Base-by-base conservation (phyloP, 495 filamentous ascomycete species). In the Lentithecium fluviatile region DNA sequence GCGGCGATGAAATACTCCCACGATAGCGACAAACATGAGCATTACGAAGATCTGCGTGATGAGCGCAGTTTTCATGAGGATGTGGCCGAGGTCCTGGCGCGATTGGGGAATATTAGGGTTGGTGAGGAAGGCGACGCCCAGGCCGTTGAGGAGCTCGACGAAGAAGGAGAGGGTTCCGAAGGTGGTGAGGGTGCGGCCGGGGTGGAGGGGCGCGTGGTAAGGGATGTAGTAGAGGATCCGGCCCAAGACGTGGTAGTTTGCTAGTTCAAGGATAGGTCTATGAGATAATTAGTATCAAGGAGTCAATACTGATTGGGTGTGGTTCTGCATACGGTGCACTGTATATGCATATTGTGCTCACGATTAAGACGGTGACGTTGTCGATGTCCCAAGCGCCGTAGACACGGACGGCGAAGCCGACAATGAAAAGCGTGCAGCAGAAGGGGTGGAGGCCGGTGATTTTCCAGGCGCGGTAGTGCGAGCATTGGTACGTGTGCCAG, bases 181-280 rank as follows among this genome's bases (percentile, higher is more conserved):
- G 10, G 52, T 56, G 13, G 37, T 56, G 23, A 56, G 52, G 20
- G 37, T 45, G 12, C 52, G 52, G 23, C 52, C 52, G 15, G 40
- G 52, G 40, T 56, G 52, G 6, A 56, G 21, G 1, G 52, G 52
- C 26, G 52, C 37, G 52, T 45, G 43, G 52, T 56, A 56, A 29
- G 52, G 52, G 5, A 45, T 21, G 26, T 56, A 56, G 52, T 45
- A 56, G 10, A 56, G 52, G 21, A 56, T 29, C 17, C 38, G 52
- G 24, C 52, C 52, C 2, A 56, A 37, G 25, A 56, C 52, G 40
- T 56, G 52, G 40, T 56, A 56, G 19, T 56, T 56, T 29, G 52
- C 52, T 2, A 56, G 52, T 38, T 56, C 52, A 20, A 56, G 52
- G 12, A 56, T 10, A 8, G 52, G 52, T 23, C 51, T 53, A 32